phyloP scores from a whole-genome alignment of 495 filamentous ascomycete genomes.

The Neurospora africana region DNA sequence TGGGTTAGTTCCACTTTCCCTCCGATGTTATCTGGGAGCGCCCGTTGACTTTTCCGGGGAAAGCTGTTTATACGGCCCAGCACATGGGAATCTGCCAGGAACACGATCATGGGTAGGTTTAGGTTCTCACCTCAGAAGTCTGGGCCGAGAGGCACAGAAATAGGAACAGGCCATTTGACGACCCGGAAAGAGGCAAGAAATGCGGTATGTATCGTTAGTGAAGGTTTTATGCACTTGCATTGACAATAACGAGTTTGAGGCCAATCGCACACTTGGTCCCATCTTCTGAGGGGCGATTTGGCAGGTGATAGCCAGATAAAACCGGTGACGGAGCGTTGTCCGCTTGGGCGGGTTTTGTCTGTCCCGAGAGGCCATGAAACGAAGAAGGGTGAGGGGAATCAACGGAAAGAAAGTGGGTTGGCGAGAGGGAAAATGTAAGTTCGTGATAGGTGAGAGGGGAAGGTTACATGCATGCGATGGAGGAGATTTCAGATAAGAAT shows the following conservation, averaged over 20 bases:
- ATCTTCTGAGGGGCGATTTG: not conserved
- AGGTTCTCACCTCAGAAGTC: not conserved
- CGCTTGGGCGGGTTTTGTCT: not conserved
- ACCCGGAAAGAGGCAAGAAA: not conserved
- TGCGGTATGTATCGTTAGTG: not conserved
- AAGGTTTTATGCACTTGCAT: not conserved
- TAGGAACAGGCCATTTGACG: not conserved
- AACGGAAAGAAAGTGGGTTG: not conserved
- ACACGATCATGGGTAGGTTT: not conserved
- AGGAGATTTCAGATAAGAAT: not conserved
- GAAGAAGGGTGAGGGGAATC: not conserved
- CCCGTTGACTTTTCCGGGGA: not conserved
- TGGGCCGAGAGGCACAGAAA: not conserved
- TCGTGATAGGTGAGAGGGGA: not conserved
- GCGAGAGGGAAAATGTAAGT: not conserved
- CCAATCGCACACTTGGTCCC: not conserved
- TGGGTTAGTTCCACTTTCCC: not conserved
- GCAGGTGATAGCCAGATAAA: not conserved
- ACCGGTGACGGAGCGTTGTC: not conserved
- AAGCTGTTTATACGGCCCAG: not conserved
- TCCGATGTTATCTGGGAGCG: not conserved
- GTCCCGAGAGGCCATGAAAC: not conserved
- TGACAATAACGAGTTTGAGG: not conserved
- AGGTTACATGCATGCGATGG: not conserved
- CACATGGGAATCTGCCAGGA: not conserved